Conservation (phyloP, 257 asterid genomes). For the Capsicum baccatum region DNA sequence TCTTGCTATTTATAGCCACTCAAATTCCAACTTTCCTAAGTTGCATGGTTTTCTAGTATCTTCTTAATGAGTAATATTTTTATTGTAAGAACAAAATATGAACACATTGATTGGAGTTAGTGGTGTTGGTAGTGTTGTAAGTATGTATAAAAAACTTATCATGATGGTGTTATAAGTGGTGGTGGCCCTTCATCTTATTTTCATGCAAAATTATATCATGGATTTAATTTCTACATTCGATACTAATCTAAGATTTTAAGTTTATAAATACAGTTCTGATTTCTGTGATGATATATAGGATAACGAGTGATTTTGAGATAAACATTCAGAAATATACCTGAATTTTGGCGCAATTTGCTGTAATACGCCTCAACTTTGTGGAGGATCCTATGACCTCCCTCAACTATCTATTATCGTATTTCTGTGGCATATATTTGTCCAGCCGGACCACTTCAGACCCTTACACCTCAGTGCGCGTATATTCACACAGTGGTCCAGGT, state of each 20-base stretch:
- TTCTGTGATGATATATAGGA: neutral
- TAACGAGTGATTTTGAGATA: neutral
- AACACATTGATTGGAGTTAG: constrained; percentile 28
- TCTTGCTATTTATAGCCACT: constrained; percentile 60
- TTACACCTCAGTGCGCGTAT: too few relatives aligned
- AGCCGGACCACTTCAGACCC: too few relatives aligned
- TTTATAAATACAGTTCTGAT: rapidly evolving
- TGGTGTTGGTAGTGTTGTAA: constrained; percentile 31
- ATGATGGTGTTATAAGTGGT: neutral
- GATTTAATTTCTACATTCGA: neutral
- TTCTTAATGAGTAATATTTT: constrained; percentile 31
- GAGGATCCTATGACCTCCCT: too few relatives aligned
- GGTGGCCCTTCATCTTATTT: neutral
- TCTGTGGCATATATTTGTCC: too few relatives aligned
- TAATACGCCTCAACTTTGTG: too few relatives aligned
- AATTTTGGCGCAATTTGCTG: too few relatives aligned
- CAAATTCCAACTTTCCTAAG: constrained; percentile 35
- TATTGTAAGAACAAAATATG: constrained; percentile 21
- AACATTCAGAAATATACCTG: too few relatives aligned
- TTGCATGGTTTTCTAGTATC: constrained; percentile 58
- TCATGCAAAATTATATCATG: constrained; percentile 23
- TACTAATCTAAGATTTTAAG: neutral
- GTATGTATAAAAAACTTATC: neutral
- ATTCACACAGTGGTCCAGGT: too few relatives aligned
- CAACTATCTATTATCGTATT: too few relatives aligned